A percentile compares a stretch with the other conserved stretches of the same genome.
These are phyloP conservation scores for Rhizomucor pusillus DNA, from an alignment of 371 early-diverging fungal genomes.

Conservation along the genomic window DNA sequence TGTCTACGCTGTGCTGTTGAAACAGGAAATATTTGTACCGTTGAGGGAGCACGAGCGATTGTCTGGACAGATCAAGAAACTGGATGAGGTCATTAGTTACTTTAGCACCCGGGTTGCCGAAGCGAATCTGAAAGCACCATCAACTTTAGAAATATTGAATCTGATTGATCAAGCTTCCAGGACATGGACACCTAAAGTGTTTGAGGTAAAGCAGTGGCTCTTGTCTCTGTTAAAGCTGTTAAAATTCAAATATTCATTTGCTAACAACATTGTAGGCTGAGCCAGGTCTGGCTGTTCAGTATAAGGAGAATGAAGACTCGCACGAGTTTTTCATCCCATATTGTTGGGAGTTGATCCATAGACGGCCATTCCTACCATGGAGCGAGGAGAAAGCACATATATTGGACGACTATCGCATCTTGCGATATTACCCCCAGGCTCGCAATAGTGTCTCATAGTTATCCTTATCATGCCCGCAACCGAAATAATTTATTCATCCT, in stretches of 20 bases:
- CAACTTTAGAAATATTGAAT: slow-evolving; percentile 62
- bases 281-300: slow-evolving; percentile 65
- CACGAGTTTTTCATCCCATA: slow-evolving; percentile 71
- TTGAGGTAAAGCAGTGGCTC: slow-evolving; percentile 38
- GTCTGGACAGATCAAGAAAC: slow-evolving; percentile 58
- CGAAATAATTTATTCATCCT: no score
- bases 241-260: background rate
- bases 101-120: slow-evolving; percentile 64
- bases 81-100: slow-evolving; percentile 63
- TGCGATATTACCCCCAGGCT: background rate
- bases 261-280: slow-evolving; percentile 24
- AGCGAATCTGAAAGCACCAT: slow-evolving; percentile 64
- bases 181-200: slow-evolving; percentile 63
- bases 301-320: slow-evolving; percentile 62
- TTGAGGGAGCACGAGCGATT: slow-evolving; percentile 55
- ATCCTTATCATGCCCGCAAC: no score
- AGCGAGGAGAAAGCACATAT: slow-evolving; percentile 63
- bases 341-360: slow-evolving; percentile 65
- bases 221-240: background rate
- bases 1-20: slow-evolving; percentile 70
- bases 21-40: slow-evolving; percentile 63
- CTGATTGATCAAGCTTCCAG: slow-evolving; percentile 66
- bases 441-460: no score
- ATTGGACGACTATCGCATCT: slow-evolving; percentile 41
- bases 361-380: slow-evolving; percentile 67